Base-by-base conservation (phyloP, 495 filamentous ascomycete genomes). In the Pyrenopolyporus hunteri region DNA sequence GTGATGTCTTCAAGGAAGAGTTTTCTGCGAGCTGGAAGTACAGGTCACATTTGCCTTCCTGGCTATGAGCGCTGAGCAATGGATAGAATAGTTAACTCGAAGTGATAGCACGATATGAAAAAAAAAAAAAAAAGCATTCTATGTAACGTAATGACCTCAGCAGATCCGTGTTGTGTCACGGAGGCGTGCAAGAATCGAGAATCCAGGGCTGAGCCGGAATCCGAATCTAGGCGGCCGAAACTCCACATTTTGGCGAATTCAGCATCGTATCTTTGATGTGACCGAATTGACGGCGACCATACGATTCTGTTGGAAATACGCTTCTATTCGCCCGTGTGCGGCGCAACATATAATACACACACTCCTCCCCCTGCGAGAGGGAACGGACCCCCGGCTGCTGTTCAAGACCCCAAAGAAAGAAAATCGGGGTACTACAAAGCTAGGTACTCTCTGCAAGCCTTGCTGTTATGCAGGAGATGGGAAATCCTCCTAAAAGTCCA, bases 121-220 rank as follows among this genome's bases (percentile, higher is more conserved):
- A 50, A 31, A 33, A 10, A n/a, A n/a, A n/a, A n/a, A n/a, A n/a
- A n/a, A n/a, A n/a, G n/a, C 45, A 35, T 26, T 22, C 32, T 16
- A 28, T n/a, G 45, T 25, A 31, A 14, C 29, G 17, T 31, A 29
- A 37, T 44, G 51, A 23, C n/a, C 22, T 16, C 42, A 44, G 23
- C 11, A 4, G 37, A 16, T 39, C n/a, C 16, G 45, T 57, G 23
- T 29, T 13, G 22, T 50, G 13, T 10, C 37, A 49, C 22, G 6
- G 44, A 35, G 55, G 46, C 39, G 39, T 37, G 45, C 13, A 23
- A 40, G n/a, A 13, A 22, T 33, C 37, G 37, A 49, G 40, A 3
- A 11, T 50, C 14, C 9, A 32, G 25, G 44, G 43, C 54, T 54
- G 54, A 54, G 61, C 53, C 48, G 52, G 37, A 57, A 22, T 20